Percentiles rank a stretch among this genome's conserved stretches.
These are phyloP conservation scores for Paecilomyces sp. DNA, from an alignment of 2,329 filamentous ascomycete genomes.

Conservation along the genomic window DNA sequence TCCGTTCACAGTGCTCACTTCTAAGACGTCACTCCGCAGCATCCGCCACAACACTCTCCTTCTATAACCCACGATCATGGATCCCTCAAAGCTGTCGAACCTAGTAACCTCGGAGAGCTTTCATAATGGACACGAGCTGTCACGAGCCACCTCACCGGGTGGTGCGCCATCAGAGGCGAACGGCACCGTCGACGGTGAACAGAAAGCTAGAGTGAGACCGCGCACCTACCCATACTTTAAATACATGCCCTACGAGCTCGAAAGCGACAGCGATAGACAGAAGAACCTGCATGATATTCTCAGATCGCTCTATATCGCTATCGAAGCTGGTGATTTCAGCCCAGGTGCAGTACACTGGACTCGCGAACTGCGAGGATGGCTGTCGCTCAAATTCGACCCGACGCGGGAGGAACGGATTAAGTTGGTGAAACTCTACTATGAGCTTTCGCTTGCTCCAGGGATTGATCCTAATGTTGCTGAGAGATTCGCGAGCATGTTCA, in stretches of 20 bases:
- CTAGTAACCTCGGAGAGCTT: slow-evolving; percentile 33
- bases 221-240: slow-evolving; percentile 90
- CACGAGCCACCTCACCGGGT: slow-evolving; percentile 79
- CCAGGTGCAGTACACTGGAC: slow-evolving; percentile 96
- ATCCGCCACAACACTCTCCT: slow-evolving; percentile 8
- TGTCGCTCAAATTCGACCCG: slow-evolving; percentile 95
- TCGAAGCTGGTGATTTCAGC: slow-evolving; percentile 88
- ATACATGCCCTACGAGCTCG: slow-evolving; percentile 81
- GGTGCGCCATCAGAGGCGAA: slow-evolving; percentile 42
- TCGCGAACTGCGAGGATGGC: slow-evolving; percentile 88
- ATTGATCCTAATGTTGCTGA: slow-evolving; percentile 76
- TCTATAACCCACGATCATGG: slow-evolving; percentile 23
- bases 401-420: slow-evolving; percentile 74
- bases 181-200: slow-evolving; percentile 43
- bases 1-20: neutral
- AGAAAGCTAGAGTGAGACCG: slow-evolving; percentile 64
- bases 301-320: slow-evolving; percentile 84
- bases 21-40: neutral
- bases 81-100: slow-evolving; percentile 21
- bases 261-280: slow-evolving; percentile 71
- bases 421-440: slow-evolving; percentile 88
- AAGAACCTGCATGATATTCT: slow-evolving; percentile 78
- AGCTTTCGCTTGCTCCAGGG: slow-evolving; percentile 82
- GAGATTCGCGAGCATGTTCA: slow-evolving; percentile 93
- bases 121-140: slow-evolving; percentile 58